phyloP scores from a whole-genome alignment of 768 basidiomycete genomes.

The Amanita jacksonii region DNA sequence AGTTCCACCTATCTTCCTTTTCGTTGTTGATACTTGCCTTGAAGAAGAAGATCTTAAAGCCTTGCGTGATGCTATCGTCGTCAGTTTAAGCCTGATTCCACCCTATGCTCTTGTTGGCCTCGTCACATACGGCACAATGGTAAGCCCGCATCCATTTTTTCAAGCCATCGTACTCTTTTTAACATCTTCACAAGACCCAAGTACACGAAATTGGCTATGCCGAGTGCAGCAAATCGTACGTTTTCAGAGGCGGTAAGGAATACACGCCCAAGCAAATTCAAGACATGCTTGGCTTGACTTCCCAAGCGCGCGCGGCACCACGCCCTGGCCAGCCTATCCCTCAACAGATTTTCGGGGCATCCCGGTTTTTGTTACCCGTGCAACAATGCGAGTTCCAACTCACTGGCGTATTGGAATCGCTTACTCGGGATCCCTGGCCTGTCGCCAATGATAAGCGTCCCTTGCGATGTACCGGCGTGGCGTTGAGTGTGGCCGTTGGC shows the following conservation, averaged over 20 bases:
- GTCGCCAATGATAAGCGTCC: constrained; percentile 92
- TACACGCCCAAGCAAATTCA: constrained; percentile 94
- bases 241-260: constrained; percentile 97
- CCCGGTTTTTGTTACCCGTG: constrained; percentile 87
- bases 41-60: constrained; percentile 95
- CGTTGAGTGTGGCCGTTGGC: constrained; percentile 87
- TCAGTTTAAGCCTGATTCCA: constrained; percentile 87
- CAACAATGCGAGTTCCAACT: constrained; percentile 94
- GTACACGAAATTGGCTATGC: constrained; percentile 97
- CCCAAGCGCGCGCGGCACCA: constrained; percentile 73
- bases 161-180: constrained; percentile 14
- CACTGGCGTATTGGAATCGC: constrained; percentile 82
- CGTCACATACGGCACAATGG: constrained; percentile 97
- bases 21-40: constrained; percentile 94
- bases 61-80: constrained; percentile 87
- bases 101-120: constrained; percentile 92
- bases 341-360: constrained; percentile 72
- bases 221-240: constrained; percentile 96
- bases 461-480: constrained; percentile 91
- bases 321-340: constrained; percentile 80
- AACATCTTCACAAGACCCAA: constrained; percentile 58
- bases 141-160: constrained; percentile 16
- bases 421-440: constrained; percentile 93
- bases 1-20: constrained; percentile 93
- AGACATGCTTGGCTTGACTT: constrained; percentile 90